Conservation (phyloP, 139 green algal genomes). For the Ettlia oleoabundans region DNA sequence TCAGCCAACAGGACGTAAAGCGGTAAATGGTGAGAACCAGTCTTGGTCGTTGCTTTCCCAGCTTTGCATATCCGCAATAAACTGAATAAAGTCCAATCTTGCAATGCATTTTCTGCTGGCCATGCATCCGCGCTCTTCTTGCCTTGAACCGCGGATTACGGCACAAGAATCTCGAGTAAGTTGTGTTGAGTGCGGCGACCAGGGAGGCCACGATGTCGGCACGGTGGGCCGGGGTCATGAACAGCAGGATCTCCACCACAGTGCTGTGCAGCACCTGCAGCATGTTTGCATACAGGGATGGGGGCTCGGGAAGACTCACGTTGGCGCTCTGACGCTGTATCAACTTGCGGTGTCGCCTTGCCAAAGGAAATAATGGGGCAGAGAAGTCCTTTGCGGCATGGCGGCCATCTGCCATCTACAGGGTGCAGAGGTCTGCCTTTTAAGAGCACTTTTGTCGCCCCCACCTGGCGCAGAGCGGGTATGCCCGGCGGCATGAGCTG, state of each 20-base stretch:
- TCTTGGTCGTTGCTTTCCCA: no score
- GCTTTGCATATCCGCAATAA: no score
- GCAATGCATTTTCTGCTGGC: background rate
- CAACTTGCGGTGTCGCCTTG: no score
- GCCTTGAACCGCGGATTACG: constrained; percentile 76
- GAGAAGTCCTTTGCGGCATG: background rate
- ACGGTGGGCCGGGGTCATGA: constrained; percentile 71
- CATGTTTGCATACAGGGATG: background rate
- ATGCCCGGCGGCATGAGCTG: constrained; percentile 69
- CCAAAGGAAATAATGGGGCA: no score
- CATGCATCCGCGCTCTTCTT: background rate
- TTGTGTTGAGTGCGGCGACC: constrained; percentile 61
- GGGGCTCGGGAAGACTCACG: no score
- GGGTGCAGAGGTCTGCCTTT: background rate
- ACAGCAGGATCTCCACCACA: constrained; percentile 82
- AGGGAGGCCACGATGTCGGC: constrained; percentile 71
- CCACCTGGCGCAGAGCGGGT: constrained; percentile 45
- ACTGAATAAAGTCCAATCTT: no score
- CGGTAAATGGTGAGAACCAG: no score
- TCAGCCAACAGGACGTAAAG: no score
- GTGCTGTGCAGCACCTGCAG: constrained; percentile 63
- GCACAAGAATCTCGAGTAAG: constrained; percentile 59
- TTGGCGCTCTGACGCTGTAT: no score
- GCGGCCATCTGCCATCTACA: background rate
- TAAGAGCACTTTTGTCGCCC: background rate